These are phyloP conservation scores for Trichaptum fuscoviolaceum DNA, from an alignment of 768 basidiomycete genomes.

Conservation along the genomic window DNA sequence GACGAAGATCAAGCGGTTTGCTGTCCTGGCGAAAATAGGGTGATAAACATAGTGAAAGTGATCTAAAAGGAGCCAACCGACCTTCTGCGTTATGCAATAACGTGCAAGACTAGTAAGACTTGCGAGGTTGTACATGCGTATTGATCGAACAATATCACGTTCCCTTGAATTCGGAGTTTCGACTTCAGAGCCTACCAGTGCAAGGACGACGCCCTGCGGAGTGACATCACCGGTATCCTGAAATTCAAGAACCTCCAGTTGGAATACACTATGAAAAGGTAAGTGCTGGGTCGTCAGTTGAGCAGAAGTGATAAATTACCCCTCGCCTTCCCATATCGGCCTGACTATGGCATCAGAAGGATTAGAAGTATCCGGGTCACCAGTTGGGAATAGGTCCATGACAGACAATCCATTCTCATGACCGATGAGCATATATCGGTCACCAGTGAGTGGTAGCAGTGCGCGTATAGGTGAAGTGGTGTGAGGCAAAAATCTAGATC, in stretches of 20 bases:
- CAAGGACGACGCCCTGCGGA: slow-evolving; percentile 72
- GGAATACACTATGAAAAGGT: slow-evolving; percentile 52
- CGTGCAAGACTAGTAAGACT: slow-evolving; percentile 71
- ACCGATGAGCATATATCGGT: slow-evolving; percentile 68
- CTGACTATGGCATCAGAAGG: slow-evolving; percentile 68
- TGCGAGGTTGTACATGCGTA: slow-evolving; percentile 81
- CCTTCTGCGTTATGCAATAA: slow-evolving; percentile 68
- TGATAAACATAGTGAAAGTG: slow-evolving; percentile 12
- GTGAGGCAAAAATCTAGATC: slow-evolving; percentile 82
- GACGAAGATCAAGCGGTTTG: slow-evolving; percentile 55
- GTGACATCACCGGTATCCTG: slow-evolving; percentile 50
- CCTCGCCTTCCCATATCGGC: slow-evolving; percentile 73
- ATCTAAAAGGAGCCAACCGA: slow-evolving; percentile 17
- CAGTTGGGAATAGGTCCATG: slow-evolving; percentile 80
- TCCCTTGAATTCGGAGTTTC: slow-evolving; percentile 46
- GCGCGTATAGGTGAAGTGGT: slow-evolving; percentile 69
- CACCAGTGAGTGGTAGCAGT: slow-evolving; percentile 61
- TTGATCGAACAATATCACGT: slow-evolving; percentile 45
- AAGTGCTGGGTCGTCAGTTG: neutral
- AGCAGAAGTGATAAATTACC: slow-evolving; percentile 37
- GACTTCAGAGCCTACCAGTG: slow-evolving; percentile 61
- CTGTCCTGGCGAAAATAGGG: slow-evolving; percentile 36
- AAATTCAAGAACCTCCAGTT: slow-evolving; percentile 69
- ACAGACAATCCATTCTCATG: slow-evolving; percentile 79
- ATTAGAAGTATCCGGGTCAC: slow-evolving; percentile 40